A percentile compares a stretch with the other conserved stretches of the same genome.
These are phyloP conservation scores for Colletotrichum tabaci DNA, from an alignment of 2,329 filamentous ascomycete genomes.

Conservation along the genomic window DNA sequence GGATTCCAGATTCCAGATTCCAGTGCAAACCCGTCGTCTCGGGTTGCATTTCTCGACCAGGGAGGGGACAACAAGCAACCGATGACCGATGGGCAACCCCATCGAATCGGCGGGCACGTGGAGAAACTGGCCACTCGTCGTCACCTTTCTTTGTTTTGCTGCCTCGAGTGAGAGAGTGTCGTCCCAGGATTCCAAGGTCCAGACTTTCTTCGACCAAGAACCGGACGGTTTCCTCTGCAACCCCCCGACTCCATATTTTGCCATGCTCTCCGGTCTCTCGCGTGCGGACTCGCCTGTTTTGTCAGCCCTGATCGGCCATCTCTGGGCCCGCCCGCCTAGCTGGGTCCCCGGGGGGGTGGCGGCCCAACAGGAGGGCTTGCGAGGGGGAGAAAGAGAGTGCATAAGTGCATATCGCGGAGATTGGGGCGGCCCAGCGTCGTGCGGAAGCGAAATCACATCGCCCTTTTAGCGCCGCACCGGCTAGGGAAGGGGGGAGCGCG, in stretches of 20 bases:
- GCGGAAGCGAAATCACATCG: constrained; percentile 39
- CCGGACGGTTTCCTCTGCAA: constrained; percentile 8
- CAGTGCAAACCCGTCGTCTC: constrained; percentile 9
- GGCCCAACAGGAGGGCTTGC: constrained; percentile 15
- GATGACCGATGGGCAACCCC: background rate
- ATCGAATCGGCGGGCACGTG: constrained; percentile 20
- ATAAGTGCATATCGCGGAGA: constrained; percentile 33
- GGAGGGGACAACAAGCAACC: constrained; percentile 26
- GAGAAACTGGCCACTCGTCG: constrained; percentile 17
- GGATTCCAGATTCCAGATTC: constrained; percentile 23
- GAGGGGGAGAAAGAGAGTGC: too few species aligned
- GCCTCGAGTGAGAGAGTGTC: too few species aligned
- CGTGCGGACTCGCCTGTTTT: constrained; percentile 1
- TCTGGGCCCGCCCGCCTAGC: constrained; percentile 2
- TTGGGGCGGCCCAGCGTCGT: constrained; percentile 32
- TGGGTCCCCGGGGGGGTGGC: constrained; percentile 16
- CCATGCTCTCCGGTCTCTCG: constrained; percentile 7
- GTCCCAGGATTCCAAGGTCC: constrained; percentile 21
- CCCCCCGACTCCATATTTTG: constrained; percentile 11
- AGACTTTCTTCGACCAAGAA: constrained; percentile 4
- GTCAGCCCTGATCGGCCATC: constrained; percentile 10
- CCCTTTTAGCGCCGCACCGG: constrained; percentile 26
- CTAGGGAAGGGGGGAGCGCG: constrained; percentile 26
- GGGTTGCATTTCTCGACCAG: constrained; percentile 27
- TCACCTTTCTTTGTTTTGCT: background rate